phyloP scores from a whole-genome alignment of 1,284 basidiomycete genomes.

The Cryptococcus wingfieldii region DNA sequence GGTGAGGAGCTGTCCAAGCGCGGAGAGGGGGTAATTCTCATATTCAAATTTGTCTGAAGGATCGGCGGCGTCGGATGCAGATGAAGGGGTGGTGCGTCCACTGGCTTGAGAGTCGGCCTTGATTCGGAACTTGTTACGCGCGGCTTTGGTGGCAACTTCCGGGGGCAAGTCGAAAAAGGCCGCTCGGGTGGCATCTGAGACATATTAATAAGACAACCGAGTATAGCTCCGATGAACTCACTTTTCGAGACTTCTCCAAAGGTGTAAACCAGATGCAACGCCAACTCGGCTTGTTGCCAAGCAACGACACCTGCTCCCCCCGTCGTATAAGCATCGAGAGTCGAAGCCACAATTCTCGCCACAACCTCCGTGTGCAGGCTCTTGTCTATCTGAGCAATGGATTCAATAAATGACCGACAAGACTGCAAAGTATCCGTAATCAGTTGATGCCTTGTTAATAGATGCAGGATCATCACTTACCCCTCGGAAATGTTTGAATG shows the following conservation, averaged over 20 bases:
- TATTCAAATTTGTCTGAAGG: conserved; percentile 69
- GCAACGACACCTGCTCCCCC: conserved; percentile 54
- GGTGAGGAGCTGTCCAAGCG: conserved; percentile 84
- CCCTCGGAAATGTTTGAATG: conserved; percentile 82
- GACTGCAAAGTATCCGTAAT: conserved; percentile 11
- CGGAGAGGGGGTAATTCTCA: conserved; percentile 77
- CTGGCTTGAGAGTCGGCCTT: conserved; percentile 27
- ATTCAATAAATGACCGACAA: conserved; percentile 76
- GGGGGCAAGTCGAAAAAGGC: conserved; percentile 49
- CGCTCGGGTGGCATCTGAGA: conserved; percentile 39
- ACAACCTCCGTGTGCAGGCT: conserved; percentile 48
- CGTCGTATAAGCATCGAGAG: conserved; percentile 34
- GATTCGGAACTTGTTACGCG: conserved; percentile 24
- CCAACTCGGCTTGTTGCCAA: conserved; percentile 94
- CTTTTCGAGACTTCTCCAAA: conserved; percentile 79
- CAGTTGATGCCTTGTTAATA: neutral
- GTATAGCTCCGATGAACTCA: conserved; percentile 12
- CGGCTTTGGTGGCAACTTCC: conserved; percentile 40
- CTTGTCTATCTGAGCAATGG: conserved; percentile 74
- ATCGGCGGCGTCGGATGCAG: conserved; percentile 29
- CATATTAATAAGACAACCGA: neutral
- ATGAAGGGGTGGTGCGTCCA: conserved; percentile 33
- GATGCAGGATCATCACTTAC: conserved; percentile 47
- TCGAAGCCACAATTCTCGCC: conserved; percentile 43
- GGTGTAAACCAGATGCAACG: conserved; percentile 83